Base-by-base conservation (phyloP, 331 rosid species). In the Erythrophleum ivorense region DNA sequence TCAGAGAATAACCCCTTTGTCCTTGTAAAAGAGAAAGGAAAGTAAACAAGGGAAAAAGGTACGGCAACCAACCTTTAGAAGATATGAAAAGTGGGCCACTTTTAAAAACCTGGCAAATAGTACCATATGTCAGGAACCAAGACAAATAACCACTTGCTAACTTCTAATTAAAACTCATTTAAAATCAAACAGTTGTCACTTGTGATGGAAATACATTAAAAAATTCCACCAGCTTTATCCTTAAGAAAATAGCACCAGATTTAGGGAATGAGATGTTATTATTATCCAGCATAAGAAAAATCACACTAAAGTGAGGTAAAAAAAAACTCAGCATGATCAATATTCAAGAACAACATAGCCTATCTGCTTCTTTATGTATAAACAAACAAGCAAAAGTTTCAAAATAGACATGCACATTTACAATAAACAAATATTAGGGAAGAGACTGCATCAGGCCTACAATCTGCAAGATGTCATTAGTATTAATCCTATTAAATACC, bases 71-170 rank as follows among this genome's bases (percentile, higher is more conserved):
- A 95, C 99, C 99, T 91, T 96, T 96, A 13, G 99, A 96, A 77
- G 99, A 96, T 88, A 96, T 96, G 88, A 92, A 96, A 84, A 96
- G 97, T 7, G 98, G 97, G 73, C 99, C 99, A 85, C 98, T 94
- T 89, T 92, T 96, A 89, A 96, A 96, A 82, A 92, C 97, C 99
- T 96, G 97, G 81, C 75, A 86, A 79, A 86, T 78, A 41, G 75
- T 69, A 59, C 38, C 81, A 77, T 7, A 53, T 67, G 68, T 94
- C 86, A 91, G 84, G 78, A 86, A 71, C 13, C 21, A 8, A 34
- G 33, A 43, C 6, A 43, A n/a, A 71, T 36, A 71, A 78, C 55
- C 74, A 78, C 68, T 31, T 6, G 66, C 46, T 50, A 75, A 38
- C 74, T 82, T 67, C 73, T 16, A 55, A 4, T 33, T 46, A 34